Evolutionary conservation across 345 rosid genomes (phyloP), one percentile per base, ranked within the genome.

Genomic region (Mangifera indica): DNA sequence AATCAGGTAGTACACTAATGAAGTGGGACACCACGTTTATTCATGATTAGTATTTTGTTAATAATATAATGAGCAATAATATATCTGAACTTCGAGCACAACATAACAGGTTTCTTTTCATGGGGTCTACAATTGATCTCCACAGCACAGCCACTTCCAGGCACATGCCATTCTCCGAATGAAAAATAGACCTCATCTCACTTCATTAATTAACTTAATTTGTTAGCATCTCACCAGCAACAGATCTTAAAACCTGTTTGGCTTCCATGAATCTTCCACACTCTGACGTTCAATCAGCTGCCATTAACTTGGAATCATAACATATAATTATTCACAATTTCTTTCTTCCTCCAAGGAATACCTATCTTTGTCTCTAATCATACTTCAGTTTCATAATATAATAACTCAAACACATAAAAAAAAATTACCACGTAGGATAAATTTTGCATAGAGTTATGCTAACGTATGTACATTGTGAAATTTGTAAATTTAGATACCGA

Each of bases 201-300:
- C 7, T 48, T 24, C n/a, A 67, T 74, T 69, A 46, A 81, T 83
- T 74, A n/a, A 75, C 54, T 49, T 56, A 57, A 66, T 65, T 74
- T 70, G 73, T 74, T 64, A 75, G 64, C 52, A 72, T 79, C 70
- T 71, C 59, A 64, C 58, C 46, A 24, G 10, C 52, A 24, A 13
- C 58, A 52, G 71, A 72, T 34, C 68, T 20, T 17, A 71, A 22
- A 10, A 10, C 60, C 66, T 34, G 61, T 60, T 57, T 61, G 63
- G 72, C 61, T 45, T 69, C 72, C 71, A 24, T 40, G 77, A 79
- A 81, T 20, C 77, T 76, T 66, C 79, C 46, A 61, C 34, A 56
- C 17, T 42, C 70, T 51, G 72, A 75, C 78, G 54, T 5, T 62
- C 73, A 42, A 68, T 72, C 73, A 24, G 15, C 57, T 42, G 49